These are phyloP conservation scores for Verticillium klebahnii DNA, from an alignment of 2,329 filamentous ascomycete genomes.

Conservation along the genomic window DNA sequence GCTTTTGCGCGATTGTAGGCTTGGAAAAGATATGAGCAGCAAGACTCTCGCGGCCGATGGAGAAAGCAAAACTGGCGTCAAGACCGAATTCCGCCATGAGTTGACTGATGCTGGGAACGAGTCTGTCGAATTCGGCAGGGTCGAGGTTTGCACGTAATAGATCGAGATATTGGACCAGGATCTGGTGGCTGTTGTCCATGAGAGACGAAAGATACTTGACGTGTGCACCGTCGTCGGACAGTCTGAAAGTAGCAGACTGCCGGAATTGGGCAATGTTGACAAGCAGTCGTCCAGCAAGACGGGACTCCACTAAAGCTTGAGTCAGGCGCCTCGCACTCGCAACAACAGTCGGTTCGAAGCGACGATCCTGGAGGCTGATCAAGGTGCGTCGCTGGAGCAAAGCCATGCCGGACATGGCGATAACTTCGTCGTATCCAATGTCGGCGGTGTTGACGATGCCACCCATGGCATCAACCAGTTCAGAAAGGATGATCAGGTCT, in stretches of 20 bases:
- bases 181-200: slow-evolving; percentile 83
- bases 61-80: slow-evolving; percentile 76
- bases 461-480: slow-evolving; percentile 88
- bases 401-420: slow-evolving; percentile 84
- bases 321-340: slow-evolving; percentile 76
- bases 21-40: slow-evolving; percentile 53
- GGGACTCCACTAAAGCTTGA: slow-evolving; percentile 70
- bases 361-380: slow-evolving; percentile 73
- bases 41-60: slow-evolving; percentile 73
- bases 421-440: slow-evolving; percentile 82
- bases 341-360: slow-evolving; percentile 59
- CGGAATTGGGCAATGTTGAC: slow-evolving; percentile 87
- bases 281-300: slow-evolving; percentile 77
- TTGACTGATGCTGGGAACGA: slow-evolving; percentile 69
- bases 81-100: slow-evolving; percentile 77
- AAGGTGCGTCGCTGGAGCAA: slow-evolving; percentile 76
- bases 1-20: slow-evolving; percentile 18
- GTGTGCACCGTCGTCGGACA: slow-evolving; percentile 68
- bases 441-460: slow-evolving; percentile 84
- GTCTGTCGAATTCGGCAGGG: slow-evolving; percentile 68
- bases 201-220: slow-evolving; percentile 87
- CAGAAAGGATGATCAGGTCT: slow-evolving; percentile 85
- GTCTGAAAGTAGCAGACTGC: slow-evolving; percentile 75
- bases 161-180: slow-evolving; percentile 84
- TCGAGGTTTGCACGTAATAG: slow-evolving; percentile 77